Base-by-base conservation (phyloP, 306 rosid species). In the Acacia crassicarpa region DNA sequence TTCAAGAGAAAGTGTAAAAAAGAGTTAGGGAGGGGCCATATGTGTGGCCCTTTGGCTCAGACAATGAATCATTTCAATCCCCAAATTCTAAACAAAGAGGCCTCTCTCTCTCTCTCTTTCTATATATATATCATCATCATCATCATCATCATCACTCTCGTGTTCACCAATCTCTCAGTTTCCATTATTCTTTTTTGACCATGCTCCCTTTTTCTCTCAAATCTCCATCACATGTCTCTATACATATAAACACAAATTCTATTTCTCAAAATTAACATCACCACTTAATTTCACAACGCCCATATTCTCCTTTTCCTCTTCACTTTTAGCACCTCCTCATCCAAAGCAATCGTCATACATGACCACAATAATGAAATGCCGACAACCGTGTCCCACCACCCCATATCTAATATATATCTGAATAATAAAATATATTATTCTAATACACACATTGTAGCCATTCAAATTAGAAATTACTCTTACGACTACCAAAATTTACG, bases 111-210 rank as follows among this genome's bases (percentile, higher is more conserved):
- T 1, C 32, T 30, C 32, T 30, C 32, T 30, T 2, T 30, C 32
- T 40, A 0, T n/a, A n/a, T n/a, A n/a, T n/a, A n/a, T n/a, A n/a
- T n/a, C n/a, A n/a, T n/a, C n/a, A n/a, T n/a, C n/a, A 35, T 75
- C 45, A 63, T 43, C 59, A 46, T 48, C 53, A 43, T 44, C 59
- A 48, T 48, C 53, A 43, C 76, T 22, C 61, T 10, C 30, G 30
- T 9, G 15, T 75, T 82, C 79, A 43, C 72, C 53, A 79, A 71
- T 51, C 45, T 77, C 0, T 44, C 71, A 82, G 86, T 87, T 82
- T 40, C 44, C 45, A 54, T 80, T 59, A 80, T 83, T 85, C 89
- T 58, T 83, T 91, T 67, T 88, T 89, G 91, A 83, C 85, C 72
- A 35, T 75, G 16, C 46, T 49, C 9, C 23, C 25, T 66, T 77